A percentile compares a stretch with the other conserved stretches of the same genome.
Evolutionary conservation across 23 red algal genomes (phyloP).

Genomic region (Chondrus crispus): DNA sequence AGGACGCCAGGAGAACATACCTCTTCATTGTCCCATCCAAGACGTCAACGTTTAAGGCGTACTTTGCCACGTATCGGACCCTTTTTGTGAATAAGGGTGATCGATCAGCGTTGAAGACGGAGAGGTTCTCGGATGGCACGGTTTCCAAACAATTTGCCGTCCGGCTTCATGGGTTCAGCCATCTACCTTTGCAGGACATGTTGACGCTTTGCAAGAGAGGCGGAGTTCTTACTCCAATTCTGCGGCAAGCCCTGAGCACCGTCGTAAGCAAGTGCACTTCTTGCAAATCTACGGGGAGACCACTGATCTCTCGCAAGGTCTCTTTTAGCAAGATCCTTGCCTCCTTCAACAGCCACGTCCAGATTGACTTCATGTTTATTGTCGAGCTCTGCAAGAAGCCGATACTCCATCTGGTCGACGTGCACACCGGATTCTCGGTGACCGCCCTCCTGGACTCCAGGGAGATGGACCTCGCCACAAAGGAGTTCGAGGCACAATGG

Average conservation of each 20-base stretch:
- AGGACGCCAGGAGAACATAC: not conserved
- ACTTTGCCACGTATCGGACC: not conserved
- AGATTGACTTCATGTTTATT: constrained; percentile 31
- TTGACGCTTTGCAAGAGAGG: not conserved
- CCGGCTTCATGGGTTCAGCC: not conserved
- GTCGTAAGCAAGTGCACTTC: not conserved
- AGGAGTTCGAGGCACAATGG: not conserved
- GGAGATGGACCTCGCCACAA: not conserved
- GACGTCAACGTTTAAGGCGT: not conserved
- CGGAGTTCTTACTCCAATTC: not conserved
- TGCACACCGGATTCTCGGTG: not conserved
- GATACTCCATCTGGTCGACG: constrained; percentile 24
- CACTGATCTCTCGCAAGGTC: not conserved
- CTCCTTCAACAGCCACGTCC: constrained; percentile 36
- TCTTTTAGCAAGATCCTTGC: constrained; percentile 10
- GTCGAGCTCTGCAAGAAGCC: not conserved
- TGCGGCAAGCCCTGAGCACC: not conserved
- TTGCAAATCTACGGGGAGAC: not conserved
- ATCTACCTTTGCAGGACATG: not conserved
- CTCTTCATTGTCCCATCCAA: not conserved
- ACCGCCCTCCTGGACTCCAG: not conserved
- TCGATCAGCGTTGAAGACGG: not conserved
- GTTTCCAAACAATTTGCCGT: not conserved
- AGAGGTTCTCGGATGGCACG: not conserved
- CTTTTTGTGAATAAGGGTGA: not conserved